Conservation (phyloP, 331 rosid genomes). For the Ulmus americana region DNA sequence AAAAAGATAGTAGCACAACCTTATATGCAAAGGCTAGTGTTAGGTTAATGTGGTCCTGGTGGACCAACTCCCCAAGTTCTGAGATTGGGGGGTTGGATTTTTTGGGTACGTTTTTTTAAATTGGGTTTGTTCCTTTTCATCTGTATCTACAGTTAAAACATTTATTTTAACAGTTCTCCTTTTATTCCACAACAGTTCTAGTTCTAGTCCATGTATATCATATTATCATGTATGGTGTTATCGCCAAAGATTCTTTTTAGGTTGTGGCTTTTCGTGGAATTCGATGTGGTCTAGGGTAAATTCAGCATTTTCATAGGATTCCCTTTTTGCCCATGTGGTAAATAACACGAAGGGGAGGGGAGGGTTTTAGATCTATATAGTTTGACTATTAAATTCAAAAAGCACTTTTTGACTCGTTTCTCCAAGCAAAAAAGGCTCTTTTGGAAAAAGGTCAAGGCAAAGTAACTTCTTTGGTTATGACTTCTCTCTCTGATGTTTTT, state of each 20-base stretch:
- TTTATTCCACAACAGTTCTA: constrained; percentile 1
- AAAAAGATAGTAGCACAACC: constrained; percentile 23
- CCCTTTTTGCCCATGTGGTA: neutral
- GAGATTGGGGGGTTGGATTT: constrained; percentile 29
- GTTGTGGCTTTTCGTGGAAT: neutral
- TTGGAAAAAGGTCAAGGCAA: constrained; percentile 14
- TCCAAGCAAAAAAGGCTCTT: constrained; percentile 5
- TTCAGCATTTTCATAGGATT: constrained; percentile 22
- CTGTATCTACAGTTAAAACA: constrained; percentile 24
- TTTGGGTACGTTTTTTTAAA: constrained; percentile 25
- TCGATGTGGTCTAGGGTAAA: constrained; percentile 3
- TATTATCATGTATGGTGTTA: neutral
- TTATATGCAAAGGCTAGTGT: constrained; percentile 27
- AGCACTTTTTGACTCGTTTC: constrained; percentile 20
- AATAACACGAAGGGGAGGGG: neutral
- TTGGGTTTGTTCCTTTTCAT: constrained; percentile 29
- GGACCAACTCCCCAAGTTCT: constrained; percentile 32
- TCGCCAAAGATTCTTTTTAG: neutral
- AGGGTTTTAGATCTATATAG: neutral
- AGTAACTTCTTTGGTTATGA: constrained; percentile 12
- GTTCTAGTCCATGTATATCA: neutral
- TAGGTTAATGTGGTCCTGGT: constrained; percentile 39
- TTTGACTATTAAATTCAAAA: constrained; percentile 13
- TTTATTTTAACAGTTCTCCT: constrained; percentile 23
- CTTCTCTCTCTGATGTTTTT: neutral